These are phyloP conservation scores for Komagataella pseudopastoris DNA, from an alignment of 805 yeast species.

Conservation along the genomic window DNA sequence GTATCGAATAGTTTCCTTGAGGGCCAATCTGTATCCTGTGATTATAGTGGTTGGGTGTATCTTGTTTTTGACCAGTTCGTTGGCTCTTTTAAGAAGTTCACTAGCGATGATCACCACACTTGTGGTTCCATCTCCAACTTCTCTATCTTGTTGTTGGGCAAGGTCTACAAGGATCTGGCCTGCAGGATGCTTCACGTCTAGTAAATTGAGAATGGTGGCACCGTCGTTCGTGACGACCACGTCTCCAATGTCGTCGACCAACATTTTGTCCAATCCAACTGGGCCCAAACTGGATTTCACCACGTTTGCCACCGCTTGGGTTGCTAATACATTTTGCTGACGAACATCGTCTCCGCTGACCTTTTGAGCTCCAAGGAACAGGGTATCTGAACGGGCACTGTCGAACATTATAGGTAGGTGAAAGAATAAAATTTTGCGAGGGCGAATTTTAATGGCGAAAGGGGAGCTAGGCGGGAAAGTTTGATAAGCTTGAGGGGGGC, in stretches of 20 bases:
- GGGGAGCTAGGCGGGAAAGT: neutral
- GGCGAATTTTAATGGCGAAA: neutral
- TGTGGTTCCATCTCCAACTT: slow-evolving; percentile 97
- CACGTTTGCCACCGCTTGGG: slow-evolving; percentile 72
- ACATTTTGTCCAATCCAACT: slow-evolving; percentile 95
- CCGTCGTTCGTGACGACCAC: slow-evolving; percentile 98
- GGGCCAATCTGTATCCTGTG: slow-evolving; percentile 89
- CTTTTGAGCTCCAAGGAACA: slow-evolving; percentile 88
- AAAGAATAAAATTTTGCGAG: slow-evolving; percentile 2
- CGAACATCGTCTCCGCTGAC: slow-evolving; percentile 93
- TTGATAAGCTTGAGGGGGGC: neutral
- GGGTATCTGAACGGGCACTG: slow-evolving; percentile 77
- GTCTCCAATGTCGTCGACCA: slow-evolving; percentile 98
- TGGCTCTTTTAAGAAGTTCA: slow-evolving; percentile 84
- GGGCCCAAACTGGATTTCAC: slow-evolving; percentile 95
- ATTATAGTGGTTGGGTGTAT: slow-evolving; percentile 97
- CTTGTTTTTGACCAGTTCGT: slow-evolving; percentile 83
- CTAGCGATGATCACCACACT: slow-evolving; percentile 94
- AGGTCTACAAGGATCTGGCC: slow-evolving; percentile 93
- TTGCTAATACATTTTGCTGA: slow-evolving; percentile 91
- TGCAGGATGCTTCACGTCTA: slow-evolving; percentile 98
- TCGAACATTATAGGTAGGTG: slow-evolving; percentile 33
- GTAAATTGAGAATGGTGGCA: slow-evolving; percentile 80
- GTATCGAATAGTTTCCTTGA: slow-evolving; percentile 80
- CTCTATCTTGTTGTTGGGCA: slow-evolving; percentile 98